phyloP scores from a whole-genome alignment of 2,329 filamentous ascomycete species.

The Colletotrichum godetiae region DNA sequence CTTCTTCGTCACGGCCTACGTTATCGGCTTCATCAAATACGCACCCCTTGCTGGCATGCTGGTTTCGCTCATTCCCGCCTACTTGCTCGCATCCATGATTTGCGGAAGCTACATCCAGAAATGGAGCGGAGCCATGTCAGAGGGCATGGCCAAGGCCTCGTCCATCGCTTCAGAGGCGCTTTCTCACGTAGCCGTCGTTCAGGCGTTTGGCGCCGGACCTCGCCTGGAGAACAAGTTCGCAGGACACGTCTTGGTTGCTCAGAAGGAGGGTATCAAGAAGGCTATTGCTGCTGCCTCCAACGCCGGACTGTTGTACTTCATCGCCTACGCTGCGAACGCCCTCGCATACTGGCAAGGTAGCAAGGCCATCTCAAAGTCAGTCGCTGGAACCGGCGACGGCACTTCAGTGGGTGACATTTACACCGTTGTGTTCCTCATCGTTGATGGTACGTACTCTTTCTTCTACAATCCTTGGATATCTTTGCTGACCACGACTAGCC shows the following conservation, averaged over 20 bases:
- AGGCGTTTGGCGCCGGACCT: conserved; percentile 64
- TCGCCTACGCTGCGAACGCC: conserved; percentile 75
- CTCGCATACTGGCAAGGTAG: conserved; percentile 77
- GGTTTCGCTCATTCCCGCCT: conserved; percentile 65
- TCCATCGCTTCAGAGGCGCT: conserved; percentile 67
- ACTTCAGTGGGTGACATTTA: conserved; percentile 63
- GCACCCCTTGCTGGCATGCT: conserved; percentile 67
- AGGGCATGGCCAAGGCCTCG: conserved; percentile 60
- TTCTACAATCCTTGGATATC: conserved; percentile 47
- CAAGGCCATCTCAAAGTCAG: conserved; percentile 56
- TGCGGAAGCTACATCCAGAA: conserved; percentile 63
- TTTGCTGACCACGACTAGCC: conserved; percentile 50
- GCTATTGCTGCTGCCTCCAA: conserved; percentile 66
- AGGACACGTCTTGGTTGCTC: conserved; percentile 60
- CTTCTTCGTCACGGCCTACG: conserved; percentile 71
- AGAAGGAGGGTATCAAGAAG: conserved; percentile 67
- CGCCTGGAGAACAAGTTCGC: conserved; percentile 67
- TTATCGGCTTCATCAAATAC: conserved; percentile 71
- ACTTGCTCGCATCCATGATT: conserved; percentile 63
- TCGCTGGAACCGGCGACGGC: conserved; percentile 46
- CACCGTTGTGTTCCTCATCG: conserved; percentile 72
- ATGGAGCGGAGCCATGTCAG: conserved; percentile 55
- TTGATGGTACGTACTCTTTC: conserved; percentile 59
- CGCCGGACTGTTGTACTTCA: conserved; percentile 72
- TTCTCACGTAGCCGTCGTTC: conserved; percentile 63